Evolutionary conservation across 768 basidiomycete species (phyloP).

Genomic region (Trametes cingulata): DNA sequence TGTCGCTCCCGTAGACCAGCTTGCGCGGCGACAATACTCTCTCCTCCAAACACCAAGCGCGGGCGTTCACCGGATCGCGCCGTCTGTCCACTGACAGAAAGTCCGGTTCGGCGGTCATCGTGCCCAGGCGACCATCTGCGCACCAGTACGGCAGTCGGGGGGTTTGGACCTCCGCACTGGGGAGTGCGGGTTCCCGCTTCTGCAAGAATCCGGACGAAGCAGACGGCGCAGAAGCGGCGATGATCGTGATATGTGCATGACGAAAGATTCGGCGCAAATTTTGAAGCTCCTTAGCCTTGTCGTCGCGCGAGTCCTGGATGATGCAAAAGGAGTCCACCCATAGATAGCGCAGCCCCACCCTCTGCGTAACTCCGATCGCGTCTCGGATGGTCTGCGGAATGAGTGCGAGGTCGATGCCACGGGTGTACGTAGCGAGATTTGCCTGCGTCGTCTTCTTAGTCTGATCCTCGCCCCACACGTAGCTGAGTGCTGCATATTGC

Average conservation of each 20-base stretch:
- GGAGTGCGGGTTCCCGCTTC: neutral
- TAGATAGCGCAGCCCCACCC: neutral
- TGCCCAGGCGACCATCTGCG: too few relatives aligned
- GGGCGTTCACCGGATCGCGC: neutral
- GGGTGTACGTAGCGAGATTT: neutral
- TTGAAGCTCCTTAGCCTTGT: neutral
- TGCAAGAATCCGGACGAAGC: neutral
- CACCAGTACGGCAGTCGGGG: too few relatives aligned
- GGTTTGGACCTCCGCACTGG: neutral
- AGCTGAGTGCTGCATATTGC: neutral
- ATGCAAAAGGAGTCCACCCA: conserved; percentile 8
- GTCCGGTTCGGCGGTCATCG: neutral
- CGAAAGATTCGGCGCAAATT: neutral
- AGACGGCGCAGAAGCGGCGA: neutral
- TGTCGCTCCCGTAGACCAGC: neutral
- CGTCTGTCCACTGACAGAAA: neutral
- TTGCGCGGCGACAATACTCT: neutral
- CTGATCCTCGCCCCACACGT: neutral
- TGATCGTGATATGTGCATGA: neutral
- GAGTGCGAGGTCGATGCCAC: neutral
- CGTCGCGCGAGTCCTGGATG: neutral
- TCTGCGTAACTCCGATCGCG: neutral
- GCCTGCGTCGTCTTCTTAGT: neutral
- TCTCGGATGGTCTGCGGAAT: conserved; percentile 5
- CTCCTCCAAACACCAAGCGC: neutral